A percentile compares a stretch with the other conserved stretches of the same genome.
phyloP scores from a whole-genome alignment of 768 basidiomycete genomes.

The Leccinum imitatum region DNA sequence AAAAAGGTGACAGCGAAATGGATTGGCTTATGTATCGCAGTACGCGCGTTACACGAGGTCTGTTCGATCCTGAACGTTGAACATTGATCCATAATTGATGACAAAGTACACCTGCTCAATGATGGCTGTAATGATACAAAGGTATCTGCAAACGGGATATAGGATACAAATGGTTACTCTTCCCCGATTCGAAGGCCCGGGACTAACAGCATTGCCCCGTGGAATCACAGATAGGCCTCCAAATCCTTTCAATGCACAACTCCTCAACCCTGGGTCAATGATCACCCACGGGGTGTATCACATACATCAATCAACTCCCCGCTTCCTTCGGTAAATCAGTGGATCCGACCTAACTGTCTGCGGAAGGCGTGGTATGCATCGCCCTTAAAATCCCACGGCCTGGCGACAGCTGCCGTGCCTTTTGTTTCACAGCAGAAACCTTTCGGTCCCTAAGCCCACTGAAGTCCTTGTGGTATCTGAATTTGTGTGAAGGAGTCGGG shows the following conservation, averaged over 20 bases:
- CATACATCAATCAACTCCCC: conserved; percentile 25
- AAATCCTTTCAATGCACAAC: neutral
- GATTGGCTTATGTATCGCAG: too few species aligned
- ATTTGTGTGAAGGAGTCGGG: conserved; percentile 41
- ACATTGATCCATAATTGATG: too few species aligned
- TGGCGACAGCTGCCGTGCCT: conserved; percentile 13
- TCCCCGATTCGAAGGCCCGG: neutral
- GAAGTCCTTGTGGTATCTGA: conserved; percentile 22
- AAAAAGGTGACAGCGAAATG: too few species aligned
- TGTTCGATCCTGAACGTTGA: too few species aligned
- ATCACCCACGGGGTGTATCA: conserved; percentile 21
- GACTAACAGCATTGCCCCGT: neutral
- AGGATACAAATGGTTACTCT: neutral
- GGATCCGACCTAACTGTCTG: conserved; percentile 15
- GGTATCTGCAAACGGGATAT: neutral
- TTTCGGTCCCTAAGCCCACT: conserved; percentile 21
- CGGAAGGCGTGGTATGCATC: conserved; percentile 22
- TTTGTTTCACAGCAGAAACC: conserved; percentile 14
- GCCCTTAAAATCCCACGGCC: conserved; percentile 19
- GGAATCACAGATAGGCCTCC: neutral
- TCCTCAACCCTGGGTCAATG: neutral
- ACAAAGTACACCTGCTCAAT: neutral
- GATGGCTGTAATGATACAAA: neutral
- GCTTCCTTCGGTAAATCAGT: neutral
- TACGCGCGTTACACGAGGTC: too few species aligned